Conservation (phyloP, 805 yeast species). For the Candida montana region DNA sequence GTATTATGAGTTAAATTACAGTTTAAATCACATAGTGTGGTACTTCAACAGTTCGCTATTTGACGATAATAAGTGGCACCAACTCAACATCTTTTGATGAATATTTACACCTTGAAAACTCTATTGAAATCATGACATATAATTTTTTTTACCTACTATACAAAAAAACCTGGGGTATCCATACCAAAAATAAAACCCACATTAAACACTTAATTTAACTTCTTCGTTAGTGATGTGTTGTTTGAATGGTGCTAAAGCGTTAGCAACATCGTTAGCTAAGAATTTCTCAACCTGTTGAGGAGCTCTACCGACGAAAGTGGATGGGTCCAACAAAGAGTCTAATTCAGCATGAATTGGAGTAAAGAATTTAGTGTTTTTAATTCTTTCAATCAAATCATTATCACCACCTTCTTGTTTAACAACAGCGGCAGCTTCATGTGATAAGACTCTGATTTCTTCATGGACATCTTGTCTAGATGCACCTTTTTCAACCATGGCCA, state of each 20-base stretch:
- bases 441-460: conserved; percentile 92
- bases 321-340: conserved; percentile 78
- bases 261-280: conserved; percentile 73
- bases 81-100: too few relatives aligned
- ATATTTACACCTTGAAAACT: too few relatives aligned
- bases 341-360: conserved; percentile 84
- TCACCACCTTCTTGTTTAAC: conserved; percentile 99
- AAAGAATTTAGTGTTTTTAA: conserved; percentile 72
- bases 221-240: conserved; percentile 55
- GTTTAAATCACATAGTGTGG: too few relatives aligned
- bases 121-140: not conserved
- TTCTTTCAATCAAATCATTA: conserved; percentile 89
- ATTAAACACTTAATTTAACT: conserved; percentile 72
- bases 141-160: conserved; percentile 1
- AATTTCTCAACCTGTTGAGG: conserved; percentile 97
- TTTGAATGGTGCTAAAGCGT: conserved; percentile 70
- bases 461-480: conserved; percentile 98
- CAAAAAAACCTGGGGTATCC: not conserved
- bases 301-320: conserved; percentile 96
- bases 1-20: too few relatives aligned
- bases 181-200: not conserved
- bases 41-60: too few relatives aligned
- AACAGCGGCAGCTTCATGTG: conserved; percentile 95
- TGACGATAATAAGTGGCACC: too few relatives aligned
- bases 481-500: conserved; percentile 99